These are phyloP conservation scores for Herpetospermum pedunculosum DNA, from an alignment of 306 rosid species.

Conservation along the genomic window DNA sequence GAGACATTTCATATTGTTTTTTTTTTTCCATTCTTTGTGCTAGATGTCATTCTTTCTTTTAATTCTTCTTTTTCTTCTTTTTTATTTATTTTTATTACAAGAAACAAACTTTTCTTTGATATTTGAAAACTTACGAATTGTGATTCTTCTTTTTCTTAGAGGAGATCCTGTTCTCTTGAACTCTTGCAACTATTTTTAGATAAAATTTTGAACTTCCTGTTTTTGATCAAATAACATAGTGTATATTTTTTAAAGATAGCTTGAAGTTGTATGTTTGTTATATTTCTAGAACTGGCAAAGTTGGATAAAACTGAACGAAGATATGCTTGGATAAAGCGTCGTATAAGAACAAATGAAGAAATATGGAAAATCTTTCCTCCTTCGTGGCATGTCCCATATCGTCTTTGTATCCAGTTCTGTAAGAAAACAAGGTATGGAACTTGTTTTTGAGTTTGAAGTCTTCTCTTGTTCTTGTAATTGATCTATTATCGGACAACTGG, in stretches of 20 bases:
- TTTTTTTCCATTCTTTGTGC: neutral
- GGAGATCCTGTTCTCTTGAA: neutral
- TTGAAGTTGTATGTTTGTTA: neutral
- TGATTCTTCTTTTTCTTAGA: neutral
- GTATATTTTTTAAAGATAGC: neutral
- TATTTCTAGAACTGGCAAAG: conserved; percentile 68
- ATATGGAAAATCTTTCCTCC: conserved; percentile 90
- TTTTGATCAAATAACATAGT: neutral
- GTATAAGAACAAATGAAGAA: conserved; percentile 97
- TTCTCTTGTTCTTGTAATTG: neutral
- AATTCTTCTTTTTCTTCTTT: neutral
- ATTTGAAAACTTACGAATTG: neutral
- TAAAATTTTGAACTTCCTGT: neutral
- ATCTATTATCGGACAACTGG: neutral
- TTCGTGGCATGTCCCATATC: conserved; percentile 95
- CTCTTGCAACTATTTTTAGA: neutral
- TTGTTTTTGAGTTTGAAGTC: conserved; percentile 9
- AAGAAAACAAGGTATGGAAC: conserved; percentile 73
- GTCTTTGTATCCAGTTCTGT: conserved; percentile 87
- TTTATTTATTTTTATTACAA: neutral
- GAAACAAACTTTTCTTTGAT: neutral
- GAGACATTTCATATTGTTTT: neutral
- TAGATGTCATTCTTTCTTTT: neutral
- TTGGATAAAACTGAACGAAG: conserved; percentile 94
- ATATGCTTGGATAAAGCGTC: conserved; percentile 99